Base-by-base conservation (phyloP, 2,329 filamentous ascomycete species). In the Verticillium tricorpus region DNA sequence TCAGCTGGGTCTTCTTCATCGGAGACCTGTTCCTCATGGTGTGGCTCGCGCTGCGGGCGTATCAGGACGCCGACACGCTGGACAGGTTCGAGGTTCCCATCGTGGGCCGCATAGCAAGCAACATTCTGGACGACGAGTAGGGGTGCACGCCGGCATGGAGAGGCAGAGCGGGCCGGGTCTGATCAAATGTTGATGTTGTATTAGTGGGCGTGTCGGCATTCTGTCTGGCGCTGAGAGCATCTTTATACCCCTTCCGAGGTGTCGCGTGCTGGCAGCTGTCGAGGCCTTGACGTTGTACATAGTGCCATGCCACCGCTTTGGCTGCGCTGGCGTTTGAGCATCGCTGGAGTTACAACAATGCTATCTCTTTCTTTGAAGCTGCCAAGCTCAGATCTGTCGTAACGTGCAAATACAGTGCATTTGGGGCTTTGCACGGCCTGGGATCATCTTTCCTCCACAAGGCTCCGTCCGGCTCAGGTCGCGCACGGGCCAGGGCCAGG, bases 51-150 rank as follows among this genome's bases (percentile, higher is more conserved):
- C 75, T 90, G 69, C 88, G 88, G 68, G 93, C 95, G 17, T 98
- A 96, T 79, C 82, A 85, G 68, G 93, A 98, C 77, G 92, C 91
- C 77, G 83, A 86, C 67, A 86, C 84, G 55, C 75, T 88, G 32
- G 85, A 87, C 70, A 80, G 86, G 72, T 96, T 89, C 65, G 93
- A 98, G 75, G 83, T 97, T 2, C 94, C 94, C 0, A 87, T 96
- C 70, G 89, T 98, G 70, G 95, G 95, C 5, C 82, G 82, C 52
- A 79, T 97, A 68, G 95, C 95, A 54, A 96, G 89, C 76, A 90
- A 90, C 31, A 94, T 97, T 71, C 83, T 98, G 62, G 94, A 97
- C 70, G 91, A 97, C 72, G 95, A 97, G 64, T 76, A 56, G 31
- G 31, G 25, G n/a, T 12, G 9, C 8, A 25, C 19, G 45, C 9